phyloP scores from a whole-genome alignment of 371 early-diverging fungal species.

The Quaeritorhiza haematococci region DNA sequence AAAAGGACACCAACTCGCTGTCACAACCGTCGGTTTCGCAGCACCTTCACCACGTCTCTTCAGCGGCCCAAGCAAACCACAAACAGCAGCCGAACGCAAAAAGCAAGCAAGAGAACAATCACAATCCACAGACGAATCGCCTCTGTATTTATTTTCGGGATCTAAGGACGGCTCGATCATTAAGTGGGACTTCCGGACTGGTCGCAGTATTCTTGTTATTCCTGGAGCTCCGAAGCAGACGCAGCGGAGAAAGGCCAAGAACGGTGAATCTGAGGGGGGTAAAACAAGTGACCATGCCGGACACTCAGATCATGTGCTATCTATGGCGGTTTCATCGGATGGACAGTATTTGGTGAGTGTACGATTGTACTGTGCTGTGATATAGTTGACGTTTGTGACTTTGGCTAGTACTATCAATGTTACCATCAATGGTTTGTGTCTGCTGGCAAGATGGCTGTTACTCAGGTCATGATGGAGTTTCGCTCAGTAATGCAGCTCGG shows the following conservation, averaged over 20 bases:
- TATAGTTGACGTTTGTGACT: no score
- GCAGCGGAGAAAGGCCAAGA: constrained; percentile 40
- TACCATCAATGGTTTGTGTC: no score
- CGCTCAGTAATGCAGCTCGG: no score
- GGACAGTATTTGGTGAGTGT: constrained; percentile 68
- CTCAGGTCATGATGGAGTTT: no score
- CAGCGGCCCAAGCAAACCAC: constrained; percentile 8
- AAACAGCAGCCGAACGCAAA: background rate
- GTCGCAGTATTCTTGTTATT: constrained; percentile 51
- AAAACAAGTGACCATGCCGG: constrained; percentile 42
- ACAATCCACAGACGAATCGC: constrained; percentile 41
- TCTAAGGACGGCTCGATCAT: constrained; percentile 86
- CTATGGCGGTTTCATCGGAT: constrained; percentile 77
- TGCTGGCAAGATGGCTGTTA: no score
- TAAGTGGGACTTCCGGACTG: constrained; percentile 65
- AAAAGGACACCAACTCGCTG: constrained; percentile 67
- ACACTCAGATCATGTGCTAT: constrained; percentile 77
- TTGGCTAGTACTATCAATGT: no score
- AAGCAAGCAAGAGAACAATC: background rate
- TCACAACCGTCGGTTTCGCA: constrained; percentile 70
- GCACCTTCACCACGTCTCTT: constrained; percentile 6
- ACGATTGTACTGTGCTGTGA: no score
- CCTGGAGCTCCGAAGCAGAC: constrained; percentile 72
- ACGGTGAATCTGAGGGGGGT: constrained; percentile 19
- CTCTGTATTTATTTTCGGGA: constrained; percentile 69